These are phyloP conservation scores for Zelopaecilomyces penicillatus DNA, from an alignment of 2,329 filamentous ascomycete genomes.

Conservation along the genomic window DNA sequence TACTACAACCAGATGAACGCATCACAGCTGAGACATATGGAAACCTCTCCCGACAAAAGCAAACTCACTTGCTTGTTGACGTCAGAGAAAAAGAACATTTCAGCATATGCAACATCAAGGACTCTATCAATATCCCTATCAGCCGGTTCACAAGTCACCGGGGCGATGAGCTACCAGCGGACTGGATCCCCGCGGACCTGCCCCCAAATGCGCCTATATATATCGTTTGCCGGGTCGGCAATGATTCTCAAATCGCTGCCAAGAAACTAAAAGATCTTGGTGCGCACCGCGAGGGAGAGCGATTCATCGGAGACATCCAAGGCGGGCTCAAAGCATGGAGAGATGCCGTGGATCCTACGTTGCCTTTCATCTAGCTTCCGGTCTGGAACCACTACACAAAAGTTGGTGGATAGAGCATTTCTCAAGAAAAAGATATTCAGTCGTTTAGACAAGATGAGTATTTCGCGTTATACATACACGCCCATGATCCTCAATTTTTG, in stretches of 20 bases:
- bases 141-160: constrained; percentile 48
- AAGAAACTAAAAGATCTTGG: constrained; percentile 56
- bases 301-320: constrained; percentile 60
- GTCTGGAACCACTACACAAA: constrained; percentile 4
- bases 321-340: constrained; percentile 70
- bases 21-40: constrained; percentile 58
- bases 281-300: constrained; percentile 39
- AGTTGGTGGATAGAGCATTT: constrained; percentile 1
- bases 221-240: constrained; percentile 65
- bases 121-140: constrained; percentile 62
- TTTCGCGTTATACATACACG: constrained; percentile 17
- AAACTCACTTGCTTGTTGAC: constrained; percentile 59
- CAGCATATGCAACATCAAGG: constrained; percentile 66
- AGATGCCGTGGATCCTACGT: constrained; percentile 50
- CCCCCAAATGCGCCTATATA: constrained; percentile 49
- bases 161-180: constrained; percentile 7
- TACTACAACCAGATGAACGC: constrained; percentile 57
- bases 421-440: not conserved
- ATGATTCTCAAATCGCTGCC: constrained; percentile 67
- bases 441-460: constrained; percentile 19
- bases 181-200: constrained; percentile 32
- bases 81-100: constrained; percentile 81
- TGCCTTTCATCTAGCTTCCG: constrained; percentile 41
- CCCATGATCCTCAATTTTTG: constrained; percentile 5
- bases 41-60: constrained; percentile 10